phyloP scores from a whole-genome alignment of 225 moss, liverwort and hornwort species.

The Climacium dendroides region DNA sequence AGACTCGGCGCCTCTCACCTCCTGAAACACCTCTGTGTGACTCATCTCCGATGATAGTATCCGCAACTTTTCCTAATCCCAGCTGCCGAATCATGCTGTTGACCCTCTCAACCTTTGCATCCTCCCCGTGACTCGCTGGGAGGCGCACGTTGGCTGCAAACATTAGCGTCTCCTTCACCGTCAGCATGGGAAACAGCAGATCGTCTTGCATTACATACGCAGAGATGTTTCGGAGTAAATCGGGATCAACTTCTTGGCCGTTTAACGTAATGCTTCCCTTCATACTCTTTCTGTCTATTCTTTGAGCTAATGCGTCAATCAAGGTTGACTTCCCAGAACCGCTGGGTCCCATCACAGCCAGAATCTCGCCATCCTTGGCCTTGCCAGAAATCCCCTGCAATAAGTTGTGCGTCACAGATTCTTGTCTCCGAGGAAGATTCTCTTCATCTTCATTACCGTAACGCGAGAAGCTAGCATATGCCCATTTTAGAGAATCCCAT shows the following conservation, averaged over 20 bases:
- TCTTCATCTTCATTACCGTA: not conserved
- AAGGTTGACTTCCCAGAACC: constrained; percentile 87
- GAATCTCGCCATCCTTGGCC: constrained; percentile 73
- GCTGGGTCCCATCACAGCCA: constrained; percentile 93
- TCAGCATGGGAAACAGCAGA: constrained; percentile 77
- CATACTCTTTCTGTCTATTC: constrained; percentile 62
- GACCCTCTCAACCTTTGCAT: constrained; percentile 63
- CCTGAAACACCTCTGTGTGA: constrained; percentile 76
- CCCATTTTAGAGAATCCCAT: not conserved
- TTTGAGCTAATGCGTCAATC: constrained; percentile 84
- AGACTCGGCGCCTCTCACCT: constrained; percentile 77
- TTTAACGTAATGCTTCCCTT: constrained; percentile 66
- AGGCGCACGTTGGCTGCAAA: constrained; percentile 75
- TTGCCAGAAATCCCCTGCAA: constrained; percentile 59
- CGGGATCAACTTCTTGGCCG: constrained; percentile 60
- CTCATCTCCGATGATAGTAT: constrained; percentile 80
- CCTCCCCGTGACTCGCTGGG: constrained; percentile 49
- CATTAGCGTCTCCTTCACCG: constrained; percentile 79
- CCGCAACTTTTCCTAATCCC: constrained; percentile 61
- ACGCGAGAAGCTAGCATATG: not conserved
- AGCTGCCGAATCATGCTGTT: constrained; percentile 57
- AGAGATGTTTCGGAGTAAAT: constrained; percentile 51
- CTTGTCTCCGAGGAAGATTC: not conserved
- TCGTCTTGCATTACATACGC: constrained; percentile 86
- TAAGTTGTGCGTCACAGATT: constrained; percentile 11